Evolutionary conservation across 208 protist genomes (phyloP).

Genomic region (Leishmania tropica): DNA sequence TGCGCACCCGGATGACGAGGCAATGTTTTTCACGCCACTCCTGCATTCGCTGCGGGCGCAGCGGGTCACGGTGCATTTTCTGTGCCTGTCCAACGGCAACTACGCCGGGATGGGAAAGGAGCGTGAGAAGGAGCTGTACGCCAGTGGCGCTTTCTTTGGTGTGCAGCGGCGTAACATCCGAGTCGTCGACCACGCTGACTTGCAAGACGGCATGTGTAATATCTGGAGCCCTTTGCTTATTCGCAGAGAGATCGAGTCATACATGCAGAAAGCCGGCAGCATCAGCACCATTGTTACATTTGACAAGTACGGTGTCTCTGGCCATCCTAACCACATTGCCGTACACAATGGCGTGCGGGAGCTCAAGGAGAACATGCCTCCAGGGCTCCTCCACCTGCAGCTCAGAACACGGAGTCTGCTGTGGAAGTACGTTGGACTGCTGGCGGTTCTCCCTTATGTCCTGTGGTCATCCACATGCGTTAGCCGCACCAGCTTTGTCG

Average conservation of each 20-base stretch:
- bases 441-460: constrained; percentile 38
- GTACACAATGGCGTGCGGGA: constrained; percentile 80
- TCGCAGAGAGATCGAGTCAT: constrained; percentile 51
- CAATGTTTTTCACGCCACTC: constrained; percentile 92
- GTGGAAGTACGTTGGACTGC: constrained; percentile 66
- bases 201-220: constrained; percentile 90
- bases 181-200: constrained; percentile 72
- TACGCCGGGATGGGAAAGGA: constrained; percentile 69
- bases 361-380: constrained; percentile 68
- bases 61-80: constrained; percentile 69
- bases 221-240: constrained; percentile 69
- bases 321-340: constrained; percentile 96
- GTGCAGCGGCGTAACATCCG: constrained; percentile 47
- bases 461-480: constrained; percentile 19
- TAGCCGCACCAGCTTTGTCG: constrained; percentile 43
- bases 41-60: constrained; percentile 48
- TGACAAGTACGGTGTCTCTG: constrained; percentile 93
- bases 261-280: constrained; percentile 57
- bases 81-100: constrained; percentile 96
- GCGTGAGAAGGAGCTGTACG: constrained; percentile 87
- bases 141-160: constrained; percentile 79
- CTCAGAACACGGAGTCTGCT: constrained; percentile 59
- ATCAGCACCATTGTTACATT: constrained; percentile 95
- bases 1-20: constrained; percentile 93
- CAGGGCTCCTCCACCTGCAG: constrained; percentile 71